These are phyloP conservation scores for Plasmodium reichenowi DNA, from an alignment of 169 alveolate species.

Conservation along the genomic window DNA sequence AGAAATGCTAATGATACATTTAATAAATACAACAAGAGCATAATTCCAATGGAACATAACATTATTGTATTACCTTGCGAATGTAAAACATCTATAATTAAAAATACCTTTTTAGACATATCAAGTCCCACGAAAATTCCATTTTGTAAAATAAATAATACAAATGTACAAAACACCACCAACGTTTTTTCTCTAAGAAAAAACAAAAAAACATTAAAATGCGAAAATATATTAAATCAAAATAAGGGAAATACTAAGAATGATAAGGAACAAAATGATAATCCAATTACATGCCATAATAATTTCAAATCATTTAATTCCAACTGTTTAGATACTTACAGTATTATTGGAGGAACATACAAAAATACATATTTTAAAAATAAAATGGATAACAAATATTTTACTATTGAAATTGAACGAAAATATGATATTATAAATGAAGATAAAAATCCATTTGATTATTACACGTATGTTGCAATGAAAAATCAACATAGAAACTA, in stretches of 20 bases:
- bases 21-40: constrained; percentile 24
- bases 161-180: constrained; percentile 23
- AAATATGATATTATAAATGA: constrained; percentile 3
- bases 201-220: constrained; percentile 1
- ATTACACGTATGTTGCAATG: constrained; percentile 7
- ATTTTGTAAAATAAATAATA: constrained; percentile 2
- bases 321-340: constrained; percentile 14
- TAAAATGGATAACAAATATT: constrained; percentile 14
- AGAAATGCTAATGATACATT: constrained; percentile 11
- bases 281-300: not conserved
- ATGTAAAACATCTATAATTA: constrained; percentile 10
- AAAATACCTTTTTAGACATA: constrained; percentile 12
- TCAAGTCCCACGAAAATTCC: constrained; percentile 18
- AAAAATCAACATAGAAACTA: constrained; percentile 11
- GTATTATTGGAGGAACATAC: constrained; percentile 2
- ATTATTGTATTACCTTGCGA: constrained; percentile 23
- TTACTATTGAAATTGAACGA: constrained; percentile 16
- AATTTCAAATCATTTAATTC: constrained; percentile 19
- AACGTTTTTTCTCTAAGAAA: constrained; percentile 49
- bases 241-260: constrained; percentile 10
- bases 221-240: constrained; percentile 7
- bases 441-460: constrained; percentile 22
- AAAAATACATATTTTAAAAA: constrained; percentile 31
- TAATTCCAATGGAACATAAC: constrained; percentile 52
- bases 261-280: constrained; percentile 5